phyloP scores from a whole-genome alignment of 129 eudicot species.

The Erigeron canadensis region DNA sequence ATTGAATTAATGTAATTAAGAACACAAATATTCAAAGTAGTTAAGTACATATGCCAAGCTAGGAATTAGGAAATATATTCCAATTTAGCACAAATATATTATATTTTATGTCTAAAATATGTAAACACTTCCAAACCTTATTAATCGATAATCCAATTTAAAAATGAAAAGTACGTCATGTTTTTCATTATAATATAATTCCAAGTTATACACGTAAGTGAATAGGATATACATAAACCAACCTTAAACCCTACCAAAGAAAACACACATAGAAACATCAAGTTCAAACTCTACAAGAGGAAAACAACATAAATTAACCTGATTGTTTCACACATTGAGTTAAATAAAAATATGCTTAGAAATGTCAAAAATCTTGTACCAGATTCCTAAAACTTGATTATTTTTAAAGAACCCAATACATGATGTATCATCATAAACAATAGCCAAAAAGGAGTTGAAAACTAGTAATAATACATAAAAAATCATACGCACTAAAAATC shows the following conservation, averaged over 20 bases:
- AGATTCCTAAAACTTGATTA: background rate
- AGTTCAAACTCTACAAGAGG: constrained; percentile 7
- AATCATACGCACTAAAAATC: background rate
- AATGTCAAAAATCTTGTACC: background rate
- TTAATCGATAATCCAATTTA: too few species aligned
- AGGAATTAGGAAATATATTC: too few species aligned
- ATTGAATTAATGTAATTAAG: background rate
- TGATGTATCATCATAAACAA: constrained; percentile 3
- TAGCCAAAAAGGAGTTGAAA: constrained; percentile 17
- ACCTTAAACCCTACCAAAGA: too few species aligned
- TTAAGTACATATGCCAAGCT: constrained; percentile 15
- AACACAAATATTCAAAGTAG: background rate
- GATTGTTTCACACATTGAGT: background rate
- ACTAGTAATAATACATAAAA: background rate
- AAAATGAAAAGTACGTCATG: too few species aligned
- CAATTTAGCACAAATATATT: constrained; percentile 11
- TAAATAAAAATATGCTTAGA: constrained; percentile 3
- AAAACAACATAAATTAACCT: background rate
- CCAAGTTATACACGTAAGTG: too few species aligned
- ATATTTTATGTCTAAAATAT: background rate
- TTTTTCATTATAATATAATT: too few species aligned
- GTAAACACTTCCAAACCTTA: background rate
- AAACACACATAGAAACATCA: too few species aligned
- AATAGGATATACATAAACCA: too few species aligned
- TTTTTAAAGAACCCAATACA: constrained; percentile 5